Conservation (phyloP, 345 rosid species). For the Gossypium mustelinum region DNA sequence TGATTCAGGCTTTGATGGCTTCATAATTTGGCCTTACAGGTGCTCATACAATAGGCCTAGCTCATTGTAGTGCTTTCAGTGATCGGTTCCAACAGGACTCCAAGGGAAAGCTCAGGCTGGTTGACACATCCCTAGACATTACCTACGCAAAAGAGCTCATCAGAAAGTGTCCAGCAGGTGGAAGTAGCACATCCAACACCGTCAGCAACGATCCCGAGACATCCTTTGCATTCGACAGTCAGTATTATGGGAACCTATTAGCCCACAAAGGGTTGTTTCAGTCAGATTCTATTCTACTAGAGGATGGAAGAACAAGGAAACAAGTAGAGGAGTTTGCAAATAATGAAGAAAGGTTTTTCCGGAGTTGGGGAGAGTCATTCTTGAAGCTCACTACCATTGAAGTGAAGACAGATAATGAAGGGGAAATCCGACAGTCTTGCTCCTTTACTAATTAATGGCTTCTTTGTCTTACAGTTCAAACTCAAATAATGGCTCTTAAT, state of each 20-base stretch:
- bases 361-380: constrained; percentile 64
- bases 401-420: constrained; percentile 61
- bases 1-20: background rate
- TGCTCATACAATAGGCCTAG: constrained; percentile 18
- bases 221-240: constrained; percentile 2
- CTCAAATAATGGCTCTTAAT: no score
- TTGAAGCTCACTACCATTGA: constrained; percentile 62
- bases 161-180: constrained; percentile 4
- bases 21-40: constrained; percentile 21
- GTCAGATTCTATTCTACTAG: constrained; percentile 8
- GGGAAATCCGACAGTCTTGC: constrained; percentile 73
- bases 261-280: constrained; percentile 18
- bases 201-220: constrained; percentile 12
- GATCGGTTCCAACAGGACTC: constrained; percentile 12
- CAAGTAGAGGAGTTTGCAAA: constrained; percentile 35
- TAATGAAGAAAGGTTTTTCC: constrained; percentile 44
- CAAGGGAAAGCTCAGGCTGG: background rate
- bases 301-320: constrained; percentile 10
- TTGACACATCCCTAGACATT: constrained; percentile 49
- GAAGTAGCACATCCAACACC: constrained; percentile 16
- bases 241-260: constrained; percentile 13
- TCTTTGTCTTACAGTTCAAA: no score
- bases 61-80: constrained; percentile 14
- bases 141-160: constrained; percentile 5
- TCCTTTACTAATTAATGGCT: constrained; percentile 24